Percentiles rank a stretch among this genome's conserved stretches.
Conservation (phyloP, 306 rosid genomes). For the Cucurbita pepo region DNA sequence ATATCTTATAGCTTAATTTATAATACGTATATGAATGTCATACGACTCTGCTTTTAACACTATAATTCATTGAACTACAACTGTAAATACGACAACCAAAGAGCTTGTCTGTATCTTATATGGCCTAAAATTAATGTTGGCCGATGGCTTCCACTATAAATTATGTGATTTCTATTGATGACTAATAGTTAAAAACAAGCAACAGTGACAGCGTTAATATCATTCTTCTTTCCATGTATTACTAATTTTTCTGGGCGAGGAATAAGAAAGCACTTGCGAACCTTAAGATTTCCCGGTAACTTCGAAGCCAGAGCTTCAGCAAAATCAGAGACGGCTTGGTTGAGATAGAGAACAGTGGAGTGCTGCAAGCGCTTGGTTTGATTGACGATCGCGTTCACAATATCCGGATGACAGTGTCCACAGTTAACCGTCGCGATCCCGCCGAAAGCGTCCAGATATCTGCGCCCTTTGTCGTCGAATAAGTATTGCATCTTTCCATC, state of each 20-base stretch:
- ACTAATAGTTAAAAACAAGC: neutral
- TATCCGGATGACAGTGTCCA: slow-evolving; percentile 97
- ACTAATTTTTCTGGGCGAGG: neutral
- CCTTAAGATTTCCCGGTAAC: slow-evolving; percentile 88
- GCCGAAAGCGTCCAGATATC: slow-evolving; percentile 78
- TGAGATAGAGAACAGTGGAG: slow-evolving; percentile 75
- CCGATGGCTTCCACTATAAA: neutral
- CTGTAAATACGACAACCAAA: neutral
- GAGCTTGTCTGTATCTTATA: neutral
- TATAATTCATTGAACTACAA: neutral
- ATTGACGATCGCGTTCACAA: slow-evolving; percentile 56
- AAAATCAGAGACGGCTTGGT: slow-evolving; percentile 56
- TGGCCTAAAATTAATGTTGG: neutral
- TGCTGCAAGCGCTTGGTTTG: slow-evolving; percentile 68
- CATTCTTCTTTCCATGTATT: neutral
- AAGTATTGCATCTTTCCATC: slow-evolving; percentile 79
- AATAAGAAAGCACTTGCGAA: neutral
- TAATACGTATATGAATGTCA: neutral
- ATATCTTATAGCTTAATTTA: neutral
- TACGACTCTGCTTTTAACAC: neutral
- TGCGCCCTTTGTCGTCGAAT: slow-evolving; percentile 72
- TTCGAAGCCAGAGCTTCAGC: slow-evolving; percentile 75
- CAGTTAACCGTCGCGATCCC: slow-evolving; percentile 94
- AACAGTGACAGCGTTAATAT: neutral
- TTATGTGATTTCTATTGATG: neutral